Evolutionary conservation across 2,329 filamentous ascomycete species (phyloP), one percentile per base, ranked within the genome.

Genomic region (Coniochaeta prunicola): DNA sequence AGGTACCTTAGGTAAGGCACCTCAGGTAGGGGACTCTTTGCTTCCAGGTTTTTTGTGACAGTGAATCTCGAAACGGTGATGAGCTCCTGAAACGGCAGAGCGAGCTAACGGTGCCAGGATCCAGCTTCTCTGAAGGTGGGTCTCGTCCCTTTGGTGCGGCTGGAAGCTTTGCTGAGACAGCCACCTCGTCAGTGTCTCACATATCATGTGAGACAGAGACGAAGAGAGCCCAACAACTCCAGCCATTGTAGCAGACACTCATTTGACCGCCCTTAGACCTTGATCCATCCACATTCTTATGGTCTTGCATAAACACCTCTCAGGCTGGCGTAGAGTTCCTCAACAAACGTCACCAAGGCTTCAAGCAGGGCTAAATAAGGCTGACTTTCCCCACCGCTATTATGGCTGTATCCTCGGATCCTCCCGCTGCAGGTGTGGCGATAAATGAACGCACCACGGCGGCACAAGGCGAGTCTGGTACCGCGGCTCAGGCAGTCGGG

Each of bases 371-470:
- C 8, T 24, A 45, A 45, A 45, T 45, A 45, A 45, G 21, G 40
- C 10, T 45, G 40, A n/a, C 21, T 9, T 24, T 45, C 40, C 19
- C 19, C 24, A 8, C 53, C 34, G 21, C n/a, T 24, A 57, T 2
- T 19, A 57, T 57, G 55, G 55, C 38, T n/a, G 55, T 40, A 21
- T 57, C 55, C 38, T 57, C 55, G 55, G 38, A 57, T 45, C 55
- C 34, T 57, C 31, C 53, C 53, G 38, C 55, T 12, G 55, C 28
- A 36, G 31, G 30, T 26, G 54, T 33, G 30, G 2, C 50, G 21
- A 19, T 26, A 19, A 54, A 31, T 30, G 50, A 54, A 54, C n/a
- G n/a, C 30, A n/a, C 5, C 26, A 12, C 38, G n/a, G 38, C 38
- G n/a, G 38, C 38, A 36, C 33, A 36, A 12, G 33, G 17, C 33